These are phyloP conservation scores for Lodderomyces metapsilosis DNA, from an alignment of 1,139 yeast genomes.

Conservation along the genomic window DNA sequence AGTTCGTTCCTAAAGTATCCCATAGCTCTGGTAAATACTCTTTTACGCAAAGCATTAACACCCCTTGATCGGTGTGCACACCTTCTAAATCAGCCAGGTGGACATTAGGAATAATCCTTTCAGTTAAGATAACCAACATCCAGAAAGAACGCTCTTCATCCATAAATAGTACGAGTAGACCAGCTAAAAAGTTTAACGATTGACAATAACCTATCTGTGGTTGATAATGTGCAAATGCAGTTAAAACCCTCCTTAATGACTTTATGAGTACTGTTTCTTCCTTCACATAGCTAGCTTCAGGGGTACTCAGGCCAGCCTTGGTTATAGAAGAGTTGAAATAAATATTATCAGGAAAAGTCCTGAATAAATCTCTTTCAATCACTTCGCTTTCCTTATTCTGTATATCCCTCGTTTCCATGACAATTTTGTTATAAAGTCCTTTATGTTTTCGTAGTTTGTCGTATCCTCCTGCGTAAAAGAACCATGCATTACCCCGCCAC, in stretches of 20 bases:
- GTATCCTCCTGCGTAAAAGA: slow-evolving; percentile 89
- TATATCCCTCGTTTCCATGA: slow-evolving; percentile 49
- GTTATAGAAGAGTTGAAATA: slow-evolving; percentile 48
- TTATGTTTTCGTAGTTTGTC: slow-evolving; percentile 66
- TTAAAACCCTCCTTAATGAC: slow-evolving; percentile 74
- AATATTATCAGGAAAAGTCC: slow-evolving; percentile 92
- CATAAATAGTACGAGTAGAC: slow-evolving; percentile 75
- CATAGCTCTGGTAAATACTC: slow-evolving; percentile 85
- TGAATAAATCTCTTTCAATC: slow-evolving; percentile 85
- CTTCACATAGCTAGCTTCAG: background rate
- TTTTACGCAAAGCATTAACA: slow-evolving; percentile 78
- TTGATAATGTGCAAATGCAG: slow-evolving; percentile 80
- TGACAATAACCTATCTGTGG: slow-evolving; percentile 96
- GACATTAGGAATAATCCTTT: slow-evolving; percentile 82
- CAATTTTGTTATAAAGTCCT: slow-evolving; percentile 72
- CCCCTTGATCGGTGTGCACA: slow-evolving; percentile 94
- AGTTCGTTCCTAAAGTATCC: slow-evolving; percentile 48
- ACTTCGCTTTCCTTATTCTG: slow-evolving; percentile 80
- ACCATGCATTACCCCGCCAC: slow-evolving; percentile 98
- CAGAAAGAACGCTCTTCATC: slow-evolving; percentile 89
- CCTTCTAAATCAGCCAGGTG: slow-evolving; percentile 92
- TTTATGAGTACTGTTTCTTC: slow-evolving; percentile 63
- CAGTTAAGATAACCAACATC: slow-evolving; percentile 92
- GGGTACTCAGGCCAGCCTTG: background rate
- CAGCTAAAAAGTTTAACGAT: slow-evolving; percentile 88